phyloP scores from a whole-genome alignment of 1,139 yeast species.

The Pichia sp. region DNA sequence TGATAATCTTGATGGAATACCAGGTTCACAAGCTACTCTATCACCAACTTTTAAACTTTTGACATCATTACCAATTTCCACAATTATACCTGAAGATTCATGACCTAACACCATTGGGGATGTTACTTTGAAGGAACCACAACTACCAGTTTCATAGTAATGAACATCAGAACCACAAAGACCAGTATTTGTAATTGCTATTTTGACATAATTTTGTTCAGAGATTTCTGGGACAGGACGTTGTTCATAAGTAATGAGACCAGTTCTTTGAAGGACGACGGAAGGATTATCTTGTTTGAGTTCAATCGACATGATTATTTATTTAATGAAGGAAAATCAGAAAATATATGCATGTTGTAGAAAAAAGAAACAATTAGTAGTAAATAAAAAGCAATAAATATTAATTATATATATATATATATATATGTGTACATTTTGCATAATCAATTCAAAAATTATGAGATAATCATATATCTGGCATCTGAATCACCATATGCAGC shows the following conservation, averaged over 20 bases:
- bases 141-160: slow-evolving; percentile 71
- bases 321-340: background rate
- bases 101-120: slow-evolving; percentile 33
- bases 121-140: slow-evolving; percentile 63
- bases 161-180: slow-evolving; percentile 88
- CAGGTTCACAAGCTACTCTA: slow-evolving; percentile 77
- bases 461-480: no score
- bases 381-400: no score
- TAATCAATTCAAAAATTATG: no score
- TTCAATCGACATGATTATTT: background rate
- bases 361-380: no score
- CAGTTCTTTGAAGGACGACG: slow-evolving; percentile 59
- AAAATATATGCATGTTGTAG: no score
- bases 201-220: slow-evolving; percentile 64
- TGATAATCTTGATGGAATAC: slow-evolving; percentile 70
- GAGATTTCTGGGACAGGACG: slow-evolving; percentile 57
- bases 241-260: slow-evolving; percentile 59
- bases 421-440: no score
- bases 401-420: no score
- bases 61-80: slow-evolving; percentile 59
- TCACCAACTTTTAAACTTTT: slow-evolving; percentile 64
- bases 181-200: slow-evolving; percentile 74
- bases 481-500: no score
- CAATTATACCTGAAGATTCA: slow-evolving; percentile 56
- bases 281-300: slow-evolving; percentile 46